phyloP scores from a whole-genome alignment of 495 filamentous ascomycete species.

The Talaromyces ruber region DNA sequence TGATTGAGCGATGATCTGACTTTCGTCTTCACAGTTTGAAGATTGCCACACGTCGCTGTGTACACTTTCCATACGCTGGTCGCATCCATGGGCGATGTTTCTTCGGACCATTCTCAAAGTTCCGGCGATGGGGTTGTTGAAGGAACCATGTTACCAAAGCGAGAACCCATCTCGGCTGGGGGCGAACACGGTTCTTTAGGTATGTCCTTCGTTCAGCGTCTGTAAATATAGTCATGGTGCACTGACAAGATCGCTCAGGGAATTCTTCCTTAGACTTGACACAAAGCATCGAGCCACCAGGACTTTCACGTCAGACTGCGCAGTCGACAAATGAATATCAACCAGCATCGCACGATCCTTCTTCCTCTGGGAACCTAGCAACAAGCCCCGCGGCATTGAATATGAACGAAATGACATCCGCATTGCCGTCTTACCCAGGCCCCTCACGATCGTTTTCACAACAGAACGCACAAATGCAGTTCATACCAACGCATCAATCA shows the following conservation, averaged over 20 bases:
- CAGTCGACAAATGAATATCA: constrained; percentile 15
- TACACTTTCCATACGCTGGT: neutral
- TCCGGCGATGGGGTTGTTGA: constrained; percentile 10
- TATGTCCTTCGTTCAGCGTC: constrained; percentile 12
- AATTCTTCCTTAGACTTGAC: neutral
- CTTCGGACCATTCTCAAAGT: constrained; percentile 18
- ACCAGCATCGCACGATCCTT: constrained; percentile 12
- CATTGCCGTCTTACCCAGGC: constrained; percentile 32
- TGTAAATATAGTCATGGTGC: neutral
- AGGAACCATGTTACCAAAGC: constrained; percentile 11
- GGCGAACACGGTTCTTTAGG: constrained; percentile 9
- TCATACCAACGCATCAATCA: constrained; percentile 14
- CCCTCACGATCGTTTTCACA: constrained; percentile 22
- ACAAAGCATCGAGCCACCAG: constrained; percentile 7
- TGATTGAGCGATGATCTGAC: neutral
- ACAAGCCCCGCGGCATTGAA: constrained; percentile 24
- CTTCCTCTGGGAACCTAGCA: constrained; percentile 18
- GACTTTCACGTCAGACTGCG: constrained; percentile 12
- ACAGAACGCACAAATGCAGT: constrained; percentile 23
- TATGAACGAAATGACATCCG: constrained; percentile 37
- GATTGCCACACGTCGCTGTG: neutral
- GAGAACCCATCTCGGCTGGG: constrained; percentile 9
- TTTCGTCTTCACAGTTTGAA: neutral
- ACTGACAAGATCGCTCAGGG: constrained; percentile 11
- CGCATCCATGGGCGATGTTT: constrained; percentile 27